A percentile compares a stretch with the other conserved stretches of the same genome.
These are phyloP conservation scores for Gossypium raimondii DNA, from an alignment of 345 rosid species.

Conservation along the genomic window DNA sequence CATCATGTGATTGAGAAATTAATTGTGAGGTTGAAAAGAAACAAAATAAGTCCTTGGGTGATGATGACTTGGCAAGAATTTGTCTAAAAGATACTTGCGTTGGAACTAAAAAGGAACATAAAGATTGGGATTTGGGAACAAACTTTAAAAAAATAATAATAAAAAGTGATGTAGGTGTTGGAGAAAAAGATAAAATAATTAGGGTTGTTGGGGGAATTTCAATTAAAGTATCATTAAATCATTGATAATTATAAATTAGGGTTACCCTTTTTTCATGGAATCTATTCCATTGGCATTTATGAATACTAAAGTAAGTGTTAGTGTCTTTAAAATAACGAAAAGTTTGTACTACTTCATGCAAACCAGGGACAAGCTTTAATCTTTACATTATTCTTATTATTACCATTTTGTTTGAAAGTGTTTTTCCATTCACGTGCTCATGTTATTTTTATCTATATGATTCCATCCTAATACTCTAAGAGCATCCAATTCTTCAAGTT, in stretches of 20 bases:
- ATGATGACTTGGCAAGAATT: constrained; percentile 15
- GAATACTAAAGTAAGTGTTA: not conserved
- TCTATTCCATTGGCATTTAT: constrained; percentile 5
- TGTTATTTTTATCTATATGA: too few relatives aligned
- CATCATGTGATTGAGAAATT: not conserved
- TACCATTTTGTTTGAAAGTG: not conserved
- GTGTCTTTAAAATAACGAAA: not conserved
- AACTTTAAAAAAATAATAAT: not conserved
- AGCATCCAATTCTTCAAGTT: too few relatives aligned
- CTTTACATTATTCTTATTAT: not conserved
- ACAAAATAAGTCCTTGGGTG: not conserved
- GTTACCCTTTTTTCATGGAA: not conserved
- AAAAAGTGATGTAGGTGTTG: constrained; percentile 15
- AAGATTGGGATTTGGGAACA: constrained; percentile 24
- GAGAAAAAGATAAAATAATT: not conserved
- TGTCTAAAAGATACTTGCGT: constrained; percentile 22
- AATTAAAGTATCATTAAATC: not conserved
- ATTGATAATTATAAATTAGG: not conserved
- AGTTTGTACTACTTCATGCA: not conserved
- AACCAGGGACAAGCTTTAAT: not conserved
- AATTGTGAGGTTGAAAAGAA: not conserved
- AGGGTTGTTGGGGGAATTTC: not conserved
- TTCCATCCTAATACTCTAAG: too few relatives aligned
- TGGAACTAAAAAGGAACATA: constrained; percentile 17
- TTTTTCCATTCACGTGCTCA: too few relatives aligned